Conservation (phyloP, 2,329 filamentous ascomycete species). For the Colletotrichum tanaceti region DNA sequence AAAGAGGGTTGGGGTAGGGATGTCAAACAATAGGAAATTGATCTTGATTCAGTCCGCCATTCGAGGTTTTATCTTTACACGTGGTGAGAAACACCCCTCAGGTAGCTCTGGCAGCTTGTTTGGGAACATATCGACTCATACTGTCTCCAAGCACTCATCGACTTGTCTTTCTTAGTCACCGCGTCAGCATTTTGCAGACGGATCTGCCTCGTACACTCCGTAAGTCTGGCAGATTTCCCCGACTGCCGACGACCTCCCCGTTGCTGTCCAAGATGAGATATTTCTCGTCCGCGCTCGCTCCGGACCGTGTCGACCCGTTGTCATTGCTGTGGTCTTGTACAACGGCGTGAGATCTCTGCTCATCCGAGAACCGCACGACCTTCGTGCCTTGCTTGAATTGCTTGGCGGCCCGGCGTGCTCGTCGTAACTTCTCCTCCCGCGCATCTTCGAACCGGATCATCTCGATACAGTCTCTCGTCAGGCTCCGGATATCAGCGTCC, state of each 20-base stretch:
- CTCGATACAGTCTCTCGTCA: constrained; percentile 33
- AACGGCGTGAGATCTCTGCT: neutral
- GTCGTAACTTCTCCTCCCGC: neutral
- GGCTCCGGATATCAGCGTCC: constrained; percentile 22
- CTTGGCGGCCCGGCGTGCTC: neutral
- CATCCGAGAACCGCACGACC: constrained; percentile 19
- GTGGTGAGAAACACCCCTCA: no score
- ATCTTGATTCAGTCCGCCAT: neutral
- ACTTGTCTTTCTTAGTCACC: neutral
- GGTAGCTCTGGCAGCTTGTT: neutral
- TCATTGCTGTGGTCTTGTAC: neutral
- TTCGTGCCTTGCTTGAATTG: neutral
- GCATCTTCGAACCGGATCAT: constrained; percentile 26
- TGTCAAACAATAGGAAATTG: neutral
- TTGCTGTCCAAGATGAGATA: constrained; percentile 20
- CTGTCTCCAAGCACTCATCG: neutral
- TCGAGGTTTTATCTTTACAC: neutral
- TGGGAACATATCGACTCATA: no score
- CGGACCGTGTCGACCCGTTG: neutral
- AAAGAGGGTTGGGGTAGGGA: neutral
- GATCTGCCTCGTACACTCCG: constrained; percentile 34
- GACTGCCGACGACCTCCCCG: constrained; percentile 32
- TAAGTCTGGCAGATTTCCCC: constrained; percentile 33
- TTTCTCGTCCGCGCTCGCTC: neutral
- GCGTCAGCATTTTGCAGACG: constrained; percentile 15